Conservation (phyloP, 2,329 filamentous ascomycete species). For the Penicillium sp. region DNA sequence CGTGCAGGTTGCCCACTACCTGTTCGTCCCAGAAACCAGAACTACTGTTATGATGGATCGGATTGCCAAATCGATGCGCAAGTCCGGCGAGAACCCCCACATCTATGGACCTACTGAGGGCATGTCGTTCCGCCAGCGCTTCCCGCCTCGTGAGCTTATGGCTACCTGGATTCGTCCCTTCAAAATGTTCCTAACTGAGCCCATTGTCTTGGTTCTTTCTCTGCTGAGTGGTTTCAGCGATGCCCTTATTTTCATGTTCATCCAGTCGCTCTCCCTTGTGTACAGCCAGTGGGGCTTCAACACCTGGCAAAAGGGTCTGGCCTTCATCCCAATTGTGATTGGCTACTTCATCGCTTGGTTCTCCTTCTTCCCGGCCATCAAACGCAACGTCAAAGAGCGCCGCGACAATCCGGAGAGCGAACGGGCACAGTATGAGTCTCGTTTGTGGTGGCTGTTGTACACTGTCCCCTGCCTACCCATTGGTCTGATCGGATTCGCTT, state of each 20-base stretch:
- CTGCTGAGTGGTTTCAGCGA: conserved; percentile 63
- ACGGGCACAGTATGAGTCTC: conserved; percentile 63
- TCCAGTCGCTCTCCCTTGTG: conserved; percentile 60
- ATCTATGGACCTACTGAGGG: conserved; percentile 72
- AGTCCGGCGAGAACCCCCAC: conserved; percentile 57
- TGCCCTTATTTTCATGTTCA: conserved; percentile 65
- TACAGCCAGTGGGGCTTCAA: conserved; percentile 60
- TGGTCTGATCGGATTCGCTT: conserved; percentile 62
- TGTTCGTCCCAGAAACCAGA: conserved; percentile 74
- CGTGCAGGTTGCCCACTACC: conserved; percentile 64
- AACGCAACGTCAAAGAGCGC: conserved; percentile 47
- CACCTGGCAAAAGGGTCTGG: conserved; percentile 47
- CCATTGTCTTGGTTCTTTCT: conserved; percentile 61
- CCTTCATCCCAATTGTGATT: conserved; percentile 56
- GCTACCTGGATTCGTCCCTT: conserved; percentile 60
- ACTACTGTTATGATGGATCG: conserved; percentile 73
- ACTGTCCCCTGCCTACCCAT: conserved; percentile 59
- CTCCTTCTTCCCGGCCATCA: conserved; percentile 56
- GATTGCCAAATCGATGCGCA: conserved; percentile 71
- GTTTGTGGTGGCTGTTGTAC: conserved; percentile 60
- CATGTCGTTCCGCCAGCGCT: conserved; percentile 56
- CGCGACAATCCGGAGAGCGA: conserved; percentile 48
- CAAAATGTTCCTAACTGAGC: conserved; percentile 63
- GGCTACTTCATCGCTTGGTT: conserved; percentile 61
- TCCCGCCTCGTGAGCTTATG: conserved; percentile 57